Evolutionary conservation across 305 asterid species (phyloP).

Genomic region (Fraxinus greggii): DNA sequence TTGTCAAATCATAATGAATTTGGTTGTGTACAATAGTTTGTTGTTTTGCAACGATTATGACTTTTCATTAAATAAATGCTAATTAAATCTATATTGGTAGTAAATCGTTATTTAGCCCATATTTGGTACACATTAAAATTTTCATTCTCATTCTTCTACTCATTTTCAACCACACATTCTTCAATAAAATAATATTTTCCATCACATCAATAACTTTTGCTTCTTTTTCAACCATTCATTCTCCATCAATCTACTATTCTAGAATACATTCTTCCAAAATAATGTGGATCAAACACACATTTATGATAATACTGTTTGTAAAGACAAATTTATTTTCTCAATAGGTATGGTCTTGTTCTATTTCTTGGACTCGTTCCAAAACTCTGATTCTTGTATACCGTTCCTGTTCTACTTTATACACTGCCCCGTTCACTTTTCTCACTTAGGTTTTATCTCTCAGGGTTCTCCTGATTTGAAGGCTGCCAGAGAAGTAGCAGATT

Average conservation of each 20-base stretch:
- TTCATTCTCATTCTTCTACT: too few species aligned
- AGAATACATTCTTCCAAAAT: too few species aligned
- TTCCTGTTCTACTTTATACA: not conserved
- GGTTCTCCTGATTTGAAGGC: constrained; percentile 97
- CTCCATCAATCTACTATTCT: too few species aligned
- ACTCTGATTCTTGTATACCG: not conserved
- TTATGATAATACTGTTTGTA: not conserved
- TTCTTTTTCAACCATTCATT: too few species aligned
- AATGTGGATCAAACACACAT: too few species aligned
- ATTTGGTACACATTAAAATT: too few species aligned
- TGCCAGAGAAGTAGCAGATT: constrained; percentile 96
- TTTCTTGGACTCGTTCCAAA: not conserved
- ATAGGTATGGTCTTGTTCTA: not conserved
- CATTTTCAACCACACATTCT: too few species aligned
- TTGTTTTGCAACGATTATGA: not conserved
- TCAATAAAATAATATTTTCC: too few species aligned
- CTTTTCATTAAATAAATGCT: not conserved
- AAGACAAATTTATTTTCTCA: not conserved
- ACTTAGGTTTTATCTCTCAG: constrained; percentile 35
- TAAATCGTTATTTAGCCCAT: not conserved
- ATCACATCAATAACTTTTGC: too few species aligned
- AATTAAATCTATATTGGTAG: not conserved
- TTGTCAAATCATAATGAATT: constrained; percentile 3
- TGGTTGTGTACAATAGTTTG: not conserved
- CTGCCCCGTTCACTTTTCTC: constrained; percentile 9